Base-by-base conservation (phyloP, 306 rosid species). In the Arachis stenosperma region DNA sequence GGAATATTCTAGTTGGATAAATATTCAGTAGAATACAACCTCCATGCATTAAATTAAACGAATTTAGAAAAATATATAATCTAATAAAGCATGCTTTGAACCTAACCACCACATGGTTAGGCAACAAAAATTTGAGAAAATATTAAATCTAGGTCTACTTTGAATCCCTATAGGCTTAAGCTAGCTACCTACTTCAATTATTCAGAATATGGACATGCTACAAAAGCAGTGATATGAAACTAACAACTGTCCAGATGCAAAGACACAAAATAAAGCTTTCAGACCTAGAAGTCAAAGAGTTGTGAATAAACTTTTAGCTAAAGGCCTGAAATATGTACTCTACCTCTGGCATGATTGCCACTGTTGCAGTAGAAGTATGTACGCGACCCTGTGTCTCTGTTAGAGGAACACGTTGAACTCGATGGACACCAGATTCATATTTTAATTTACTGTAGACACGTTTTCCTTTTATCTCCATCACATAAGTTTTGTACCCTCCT, bases 331-430 rank as follows among this genome's bases (percentile, higher is more conserved):
- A 68, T 60, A 65, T 46, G 69, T 55, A 72, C 76, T 69, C 79
- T 86, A 94, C 99, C 99, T 91, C 97, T 33, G 99, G 99, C 99
- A 94, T 94, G 81, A 94, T 94, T 56, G 99, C 99, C 72, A 94
- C 96, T 17, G 99, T 94, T 10, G 99, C 99, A 66, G 99, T 94
- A 66, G 99, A 94, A 64, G 99, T 94, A 84, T 94, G 99, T 52
- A 94, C 92, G 9, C 99, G 91, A 29, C 99, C 99, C 80, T 94
- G 99, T 44, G 96, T 61, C 81, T 94, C 99, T 53, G 99, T 94
- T 72, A 86, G 93, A 61, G 99, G 99, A 84, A 94, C 99, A 41
- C 99, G 96, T 79, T 94, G 99, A 77, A 94, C 99, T 62, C 99
- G 89, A 58, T 94, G 99, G 76, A 94, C 99, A 71, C 99, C 99